Conservation (phyloP, 257 asterid genomes). For the Nyctanthes arbortristis region DNA sequence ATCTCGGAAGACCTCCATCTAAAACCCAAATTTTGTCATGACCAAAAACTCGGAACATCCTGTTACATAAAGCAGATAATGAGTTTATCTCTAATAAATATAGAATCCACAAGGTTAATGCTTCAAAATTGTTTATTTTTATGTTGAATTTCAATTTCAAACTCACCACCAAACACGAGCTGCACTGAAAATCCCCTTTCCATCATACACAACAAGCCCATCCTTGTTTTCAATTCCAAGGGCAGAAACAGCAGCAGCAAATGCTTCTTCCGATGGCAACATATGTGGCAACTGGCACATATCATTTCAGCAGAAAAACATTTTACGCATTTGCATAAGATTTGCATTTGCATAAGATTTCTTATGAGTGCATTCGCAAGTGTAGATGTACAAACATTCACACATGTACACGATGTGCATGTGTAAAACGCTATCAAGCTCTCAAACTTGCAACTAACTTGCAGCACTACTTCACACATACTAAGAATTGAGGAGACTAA, state of each 20-base stretch:
- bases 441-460: not conserved
- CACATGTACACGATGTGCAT: not conserved
- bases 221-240: conserved; percentile 94
- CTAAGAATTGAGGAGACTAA: not conserved
- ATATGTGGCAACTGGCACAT: conserved; percentile 86
- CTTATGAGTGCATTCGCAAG: conserved; percentile 15
- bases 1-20: conserved; percentile 93
- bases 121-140: conserved; percentile 6
- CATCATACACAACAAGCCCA: conserved; percentile 89
- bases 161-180: conserved; percentile 99
- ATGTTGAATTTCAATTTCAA: conserved; percentile 14
- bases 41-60: conserved; percentile 99
- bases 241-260: conserved; percentile 97
- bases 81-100: not conserved
- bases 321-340: conserved; percentile 8
- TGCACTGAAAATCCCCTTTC: conserved; percentile 97
- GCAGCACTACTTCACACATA: not conserved
- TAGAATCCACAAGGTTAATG: not conserved
- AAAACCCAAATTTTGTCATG: conserved; percentile 92
- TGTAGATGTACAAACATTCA: conserved; percentile 10
- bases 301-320: conserved; percentile 19
- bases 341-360: conserved; percentile 13
- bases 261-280: conserved; percentile 97
- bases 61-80: conserved; percentile 33
- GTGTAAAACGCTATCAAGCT: not conserved